Evolutionary conservation across 257 asterid species (phyloP), one percentile per base, ranked within the genome.

Genomic region (Nyctanthes arbortristis): DNA sequence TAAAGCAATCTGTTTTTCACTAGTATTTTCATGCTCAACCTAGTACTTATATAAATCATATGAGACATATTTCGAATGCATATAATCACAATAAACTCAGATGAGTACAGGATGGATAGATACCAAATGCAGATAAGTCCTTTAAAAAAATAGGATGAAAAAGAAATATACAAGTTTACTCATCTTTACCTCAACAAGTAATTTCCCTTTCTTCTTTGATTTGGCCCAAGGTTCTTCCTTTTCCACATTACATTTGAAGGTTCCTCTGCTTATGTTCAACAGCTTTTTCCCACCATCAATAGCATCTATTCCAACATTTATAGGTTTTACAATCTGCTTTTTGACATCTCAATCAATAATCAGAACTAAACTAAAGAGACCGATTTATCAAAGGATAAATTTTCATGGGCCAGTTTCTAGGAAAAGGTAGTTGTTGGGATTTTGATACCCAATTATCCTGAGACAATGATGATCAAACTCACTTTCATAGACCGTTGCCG

Each of bases 11-110:
- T 63, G 89, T 77, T 95, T 81, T 77, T 82, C 90, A 35, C 60
- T 24, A 4, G 78, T 68, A 61, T 72, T 89, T 69, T 91, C 95
- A 39, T 78, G 85, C 75, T 91, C 97, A 57, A 91, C 95, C 96
- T 91, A 71, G 63, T 37, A 80, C n/a, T n/a, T n/a, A n/a, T 32
- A 77, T 2, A 68, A 45, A 80, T 57, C 18, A 73, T 8, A 52
- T 35, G 54, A 3, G 10, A 39, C 37, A 73, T 59, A 31, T 60
- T 30, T n/a, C 61, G n/a, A 55, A 22, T 25, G 33, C 40, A 32
- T 2, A 68, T 22, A 54, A 35, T 22, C 39, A 39, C n/a, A 35
- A 33, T 58, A 25, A 66, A 34, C 5, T 7, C 5, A 16, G 43
- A 54, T 37, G 57, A n/a, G n/a, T n/a, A n/a, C n/a, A n/a, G n/a